A percentile compares a stretch with the other conserved stretches of the same genome.
Conservation (phyloP, 345 rosid species). For the Microthlaspi erraticum region DNA sequence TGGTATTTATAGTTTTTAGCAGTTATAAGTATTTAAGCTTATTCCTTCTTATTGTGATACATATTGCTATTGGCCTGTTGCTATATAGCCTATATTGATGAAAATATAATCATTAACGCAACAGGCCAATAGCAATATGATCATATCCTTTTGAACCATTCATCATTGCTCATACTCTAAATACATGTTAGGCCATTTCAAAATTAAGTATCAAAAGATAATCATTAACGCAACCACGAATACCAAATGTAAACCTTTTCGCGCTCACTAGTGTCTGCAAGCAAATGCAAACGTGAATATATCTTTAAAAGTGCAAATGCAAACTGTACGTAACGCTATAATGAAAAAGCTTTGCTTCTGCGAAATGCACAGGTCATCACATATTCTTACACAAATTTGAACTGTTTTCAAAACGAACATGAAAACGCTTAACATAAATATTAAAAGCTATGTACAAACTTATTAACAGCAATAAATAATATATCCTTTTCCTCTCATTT, state of each 20-base stretch:
- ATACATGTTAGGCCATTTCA: background rate
- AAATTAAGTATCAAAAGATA: background rate
- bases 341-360: background rate
- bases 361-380: background rate
- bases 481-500: background rate
- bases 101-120: no score
- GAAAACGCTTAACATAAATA: background rate
- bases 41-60: background rate
- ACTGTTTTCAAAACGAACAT: no score
- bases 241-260: background rate
- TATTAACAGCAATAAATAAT: no score
- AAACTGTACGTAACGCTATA: background rate
- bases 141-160: no score
- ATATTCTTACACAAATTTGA: background rate
- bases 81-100: background rate
- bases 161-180: conserved; percentile 11
- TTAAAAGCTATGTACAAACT: background rate
- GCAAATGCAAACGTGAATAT: background rate
- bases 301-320: background rate
- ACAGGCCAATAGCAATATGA: no score
- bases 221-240: background rate
- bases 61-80: background rate
- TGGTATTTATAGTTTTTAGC: background rate
- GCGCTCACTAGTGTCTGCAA: background rate
- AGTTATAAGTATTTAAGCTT: conserved; percentile 9